Conservation (phyloP, 306 rosid species). For the Ormosia semicastrata region DNA sequence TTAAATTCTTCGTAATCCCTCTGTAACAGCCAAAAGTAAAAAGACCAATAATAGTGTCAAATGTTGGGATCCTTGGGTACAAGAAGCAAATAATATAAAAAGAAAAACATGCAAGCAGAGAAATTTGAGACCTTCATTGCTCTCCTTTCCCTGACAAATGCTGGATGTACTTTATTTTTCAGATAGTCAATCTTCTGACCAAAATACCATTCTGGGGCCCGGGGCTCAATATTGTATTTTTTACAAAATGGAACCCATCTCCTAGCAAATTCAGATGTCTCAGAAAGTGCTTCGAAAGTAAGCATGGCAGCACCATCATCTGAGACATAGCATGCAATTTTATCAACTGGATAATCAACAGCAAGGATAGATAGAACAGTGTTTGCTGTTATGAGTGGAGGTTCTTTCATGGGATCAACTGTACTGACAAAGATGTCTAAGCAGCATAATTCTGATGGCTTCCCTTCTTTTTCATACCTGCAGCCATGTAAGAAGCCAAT, state of each 20-base stretch:
- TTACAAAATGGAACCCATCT: slow-evolving; percentile 91
- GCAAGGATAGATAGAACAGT: slow-evolving; percentile 93
- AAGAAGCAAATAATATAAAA: not conserved
- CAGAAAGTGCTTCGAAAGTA: slow-evolving; percentile 96
- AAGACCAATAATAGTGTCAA: not conserved
- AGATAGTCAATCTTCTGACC: slow-evolving; percentile 84
- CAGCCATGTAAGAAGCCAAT: slow-evolving; percentile 26
- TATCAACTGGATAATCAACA: slow-evolving; percentile 92
- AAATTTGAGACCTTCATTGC: slow-evolving; percentile 79
- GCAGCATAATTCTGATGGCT: slow-evolving; percentile 72
- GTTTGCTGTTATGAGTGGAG: slow-evolving; percentile 93
- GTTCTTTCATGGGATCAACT: slow-evolving; percentile 95
- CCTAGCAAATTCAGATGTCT: slow-evolving; percentile 91
- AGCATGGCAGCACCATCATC: slow-evolving; percentile 99
- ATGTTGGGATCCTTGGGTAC: not conserved
- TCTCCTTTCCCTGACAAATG: slow-evolving; percentile 92
- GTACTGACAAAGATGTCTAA: slow-evolving; percentile 94
- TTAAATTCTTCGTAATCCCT: slow-evolving; percentile 97
- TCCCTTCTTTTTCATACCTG: slow-evolving; percentile 98
- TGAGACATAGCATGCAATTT: slow-evolving; percentile 96
- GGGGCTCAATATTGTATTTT: slow-evolving; percentile 81
- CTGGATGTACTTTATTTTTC: slow-evolving; percentile 87
- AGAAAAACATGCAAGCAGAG: not conserved
- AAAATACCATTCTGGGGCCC: slow-evolving; percentile 97
- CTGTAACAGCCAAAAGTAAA: slow-evolving; percentile 36